Percentiles rank a stretch among this genome's conserved stretches.
Evolutionary conservation across 2,329 filamentous ascomycete species (phyloP).

Genomic region (Colletotrichum sp.): DNA sequence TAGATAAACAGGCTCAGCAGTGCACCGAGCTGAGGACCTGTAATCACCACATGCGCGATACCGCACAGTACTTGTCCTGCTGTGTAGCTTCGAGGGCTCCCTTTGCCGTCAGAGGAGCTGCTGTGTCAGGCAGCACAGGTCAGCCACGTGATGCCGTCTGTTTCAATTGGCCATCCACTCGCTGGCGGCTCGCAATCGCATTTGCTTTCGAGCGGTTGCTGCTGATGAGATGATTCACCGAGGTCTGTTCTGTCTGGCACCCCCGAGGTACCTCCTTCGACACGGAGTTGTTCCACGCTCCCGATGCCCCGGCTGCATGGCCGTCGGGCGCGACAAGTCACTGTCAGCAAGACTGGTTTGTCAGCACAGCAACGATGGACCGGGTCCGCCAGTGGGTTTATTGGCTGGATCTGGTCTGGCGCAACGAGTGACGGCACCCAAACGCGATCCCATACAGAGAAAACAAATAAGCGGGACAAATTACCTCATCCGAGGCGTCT

Average conservation of each 20-base stretch:
- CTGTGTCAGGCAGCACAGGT: conserved; percentile 4
- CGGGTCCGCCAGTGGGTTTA: not conserved
- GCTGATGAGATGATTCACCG: not conserved
- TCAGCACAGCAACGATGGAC: not conserved
- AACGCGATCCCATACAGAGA: not conserved
- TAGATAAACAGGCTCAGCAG: not conserved
- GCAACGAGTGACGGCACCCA: not conserved
- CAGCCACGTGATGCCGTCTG: not conserved
- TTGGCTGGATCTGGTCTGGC: not conserved
- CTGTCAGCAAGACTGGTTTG: conserved; percentile 7
- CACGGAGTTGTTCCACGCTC: not conserved
- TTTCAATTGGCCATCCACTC: not conserved
- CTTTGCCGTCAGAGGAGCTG: not conserved
- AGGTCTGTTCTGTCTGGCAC: not conserved
- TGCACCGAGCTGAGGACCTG: not conserved
- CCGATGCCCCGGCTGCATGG: not conserved
- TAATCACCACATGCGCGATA: not conserved
- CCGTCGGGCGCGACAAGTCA: not conserved
- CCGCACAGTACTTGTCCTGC: not conserved
- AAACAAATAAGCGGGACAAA: not conserved
- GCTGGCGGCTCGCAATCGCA: not conserved
- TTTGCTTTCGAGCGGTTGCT: not conserved
- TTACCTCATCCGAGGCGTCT: conserved; percentile 10
- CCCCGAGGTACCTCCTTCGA: not conserved
- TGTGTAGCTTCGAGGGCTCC: not conserved